Evolutionary conservation across 1,139 yeast genomes (phyloP).

Genomic region (Kodamaea sp.): DNA sequence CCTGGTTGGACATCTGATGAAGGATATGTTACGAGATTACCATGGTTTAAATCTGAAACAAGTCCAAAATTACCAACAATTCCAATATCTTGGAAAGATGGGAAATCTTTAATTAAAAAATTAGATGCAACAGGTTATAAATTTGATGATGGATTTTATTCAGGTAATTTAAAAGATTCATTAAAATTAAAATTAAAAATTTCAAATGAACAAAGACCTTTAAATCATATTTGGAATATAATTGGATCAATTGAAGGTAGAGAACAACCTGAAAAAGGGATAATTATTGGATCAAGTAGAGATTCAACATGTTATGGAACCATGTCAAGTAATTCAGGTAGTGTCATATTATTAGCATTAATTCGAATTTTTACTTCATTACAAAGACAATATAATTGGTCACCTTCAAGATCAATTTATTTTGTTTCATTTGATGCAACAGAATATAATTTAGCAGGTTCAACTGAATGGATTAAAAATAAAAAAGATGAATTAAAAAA

Average conservation of each 20-base stretch:
- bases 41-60: constrained; percentile 47
- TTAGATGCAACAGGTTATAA: constrained; percentile 47
- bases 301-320: constrained; percentile 81
- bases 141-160: constrained; percentile 27
- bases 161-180: constrained; percentile 22
- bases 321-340: constrained; percentile 69
- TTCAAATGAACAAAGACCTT: constrained; percentile 48
- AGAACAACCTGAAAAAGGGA: constrained; percentile 72
- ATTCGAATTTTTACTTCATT: constrained; percentile 68
- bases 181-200: constrained; percentile 36
- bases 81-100: constrained; percentile 75
- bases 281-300: constrained; percentile 80
- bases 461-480: constrained; percentile 73
- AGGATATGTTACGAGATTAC: constrained; percentile 32
- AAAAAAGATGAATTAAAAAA: constrained; percentile 50
- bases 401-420: constrained; percentile 76
- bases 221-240: constrained; percentile 75
- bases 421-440: constrained; percentile 87
- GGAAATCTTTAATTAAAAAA: constrained; percentile 43
- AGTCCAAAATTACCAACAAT: constrained; percentile 72
- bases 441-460: constrained; percentile 79
- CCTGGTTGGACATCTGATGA: constrained; percentile 68
- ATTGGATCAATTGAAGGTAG: constrained; percentile 74
- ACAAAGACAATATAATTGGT: constrained; percentile 68
- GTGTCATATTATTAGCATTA: constrained; percentile 67